phyloP scores from a whole-genome alignment of 139 green algal species.

The Chlamydomonas applanata region DNA sequence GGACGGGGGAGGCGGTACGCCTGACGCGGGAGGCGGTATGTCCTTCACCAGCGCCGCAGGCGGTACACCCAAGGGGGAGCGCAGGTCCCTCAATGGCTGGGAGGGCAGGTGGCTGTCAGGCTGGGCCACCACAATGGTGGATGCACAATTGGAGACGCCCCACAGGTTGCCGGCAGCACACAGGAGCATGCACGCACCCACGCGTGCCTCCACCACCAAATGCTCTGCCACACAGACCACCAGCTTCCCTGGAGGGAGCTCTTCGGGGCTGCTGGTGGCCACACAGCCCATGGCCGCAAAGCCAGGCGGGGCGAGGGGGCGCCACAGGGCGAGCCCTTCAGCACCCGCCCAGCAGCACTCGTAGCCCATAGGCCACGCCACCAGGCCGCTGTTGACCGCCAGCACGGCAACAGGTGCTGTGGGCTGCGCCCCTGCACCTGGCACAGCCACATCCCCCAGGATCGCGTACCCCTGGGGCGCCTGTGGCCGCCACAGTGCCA shows the following conservation, averaged over 20 bases:
- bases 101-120: constrained; percentile 17
- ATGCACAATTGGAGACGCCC: constrained; percentile 63
- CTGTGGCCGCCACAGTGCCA: constrained; percentile 82
- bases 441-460: constrained; percentile 72
- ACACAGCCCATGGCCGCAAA: constrained; percentile 80
- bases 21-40: no score
- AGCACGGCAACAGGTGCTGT: constrained; percentile 53
- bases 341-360: constrained; percentile 38
- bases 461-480: constrained; percentile 71
- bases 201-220: constrained; percentile 50
- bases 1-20: constrained; percentile 15
- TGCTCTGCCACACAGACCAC: constrained; percentile 47
- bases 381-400: constrained; percentile 77
- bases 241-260: constrained; percentile 30
- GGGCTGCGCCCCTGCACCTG: constrained; percentile 14
- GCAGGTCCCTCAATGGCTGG: constrained; percentile 52
- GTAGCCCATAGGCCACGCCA: constrained; percentile 63
- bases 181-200: constrained; percentile 61
- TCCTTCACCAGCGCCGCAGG: constrained; percentile 53
- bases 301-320: constrained; percentile 54
- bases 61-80: constrained; percentile 62
- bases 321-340: constrained; percentile 60
- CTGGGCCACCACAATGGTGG: constrained; percentile 57
- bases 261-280: constrained; percentile 21
- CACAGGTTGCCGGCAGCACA: constrained; percentile 54